Conservation (phyloP, 805 yeast genomes). For the Saturnispora gosingensis region DNA sequence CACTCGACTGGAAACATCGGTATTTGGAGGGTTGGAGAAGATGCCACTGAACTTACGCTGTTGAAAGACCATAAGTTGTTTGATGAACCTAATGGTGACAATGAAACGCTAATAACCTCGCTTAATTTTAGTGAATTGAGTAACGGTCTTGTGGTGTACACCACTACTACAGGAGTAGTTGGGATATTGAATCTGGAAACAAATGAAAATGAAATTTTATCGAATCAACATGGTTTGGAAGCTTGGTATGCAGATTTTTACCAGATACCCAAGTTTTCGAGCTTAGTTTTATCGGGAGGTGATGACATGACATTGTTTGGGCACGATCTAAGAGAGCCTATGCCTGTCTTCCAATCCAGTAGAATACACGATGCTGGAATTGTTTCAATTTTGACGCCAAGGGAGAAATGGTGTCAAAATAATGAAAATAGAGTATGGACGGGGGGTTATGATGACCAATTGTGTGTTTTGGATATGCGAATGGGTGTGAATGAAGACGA, state of each 20-base stretch:
- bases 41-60: slow-evolving; percentile 15
- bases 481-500: slow-evolving; percentile 23
- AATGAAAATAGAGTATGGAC: slow-evolving; percentile 55
- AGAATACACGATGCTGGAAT: slow-evolving; percentile 87
- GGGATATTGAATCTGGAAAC: slow-evolving; percentile 29
- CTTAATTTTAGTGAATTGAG: slow-evolving; percentile 44
- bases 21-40: slow-evolving; percentile 44
- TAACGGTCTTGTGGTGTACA: slow-evolving; percentile 35
- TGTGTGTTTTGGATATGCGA: slow-evolving; percentile 63
- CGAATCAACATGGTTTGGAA: slow-evolving; percentile 55
- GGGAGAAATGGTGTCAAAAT: slow-evolving; percentile 32
- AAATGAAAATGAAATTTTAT: slow-evolving; percentile 15
- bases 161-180: slow-evolving; percentile 61
- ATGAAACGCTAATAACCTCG: slow-evolving; percentile 49
- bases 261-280: slow-evolving; percentile 37
- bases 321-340: slow-evolving; percentile 48
- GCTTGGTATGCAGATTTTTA: slow-evolving; percentile 86
- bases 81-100: slow-evolving; percentile 26
- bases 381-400: slow-evolving; percentile 60
- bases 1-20: slow-evolving; percentile 75
- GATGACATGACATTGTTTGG: slow-evolving; percentile 75
- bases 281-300: slow-evolving; percentile 78
- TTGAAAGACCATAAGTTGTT: slow-evolving; percentile 35
- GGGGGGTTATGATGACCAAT: slow-evolving; percentile 84
- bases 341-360: slow-evolving; percentile 29